Evolutionary conservation across 129 eudicot species (phyloP), one percentile per base, ranked within the genome.

Genomic region (Flaveria robusta): DNA sequence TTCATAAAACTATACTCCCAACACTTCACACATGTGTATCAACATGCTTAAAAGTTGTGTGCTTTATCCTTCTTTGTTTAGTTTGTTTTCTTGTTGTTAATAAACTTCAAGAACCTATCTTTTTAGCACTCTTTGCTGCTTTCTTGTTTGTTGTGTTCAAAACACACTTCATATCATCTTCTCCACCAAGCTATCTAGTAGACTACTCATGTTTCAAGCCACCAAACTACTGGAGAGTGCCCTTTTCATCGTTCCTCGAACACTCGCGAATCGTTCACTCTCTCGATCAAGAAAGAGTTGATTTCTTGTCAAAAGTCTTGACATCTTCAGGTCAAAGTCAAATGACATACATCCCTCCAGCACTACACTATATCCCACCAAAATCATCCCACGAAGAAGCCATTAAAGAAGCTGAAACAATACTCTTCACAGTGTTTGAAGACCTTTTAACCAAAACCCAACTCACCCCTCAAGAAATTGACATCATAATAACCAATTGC

Each of bases 131-230:
- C 2, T 26, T 73, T 29, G 70, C 65, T 51, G 9, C 42, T 50
- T 5, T 83, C 56, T 26, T 83, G 2, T 42, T 78, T 1, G 1
- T 82, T 20, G 3, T 72, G 41, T 19, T 72, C 2, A 73, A 75
- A 68, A 31, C 70, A 16, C 73, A 58, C 78, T 12, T 76, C 16
- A 45, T 67, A 45, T 81, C 69, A 1, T 45, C 88, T n/a, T 78
- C 84, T 16, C 81, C 88, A 14, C 7, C 37, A 42, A 76, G 87
- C 42, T 90, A 87, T 77, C 85, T 92, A 0, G 90, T 92, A 8
- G 93, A 92, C 56, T 89, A 86, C 79, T 87, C 96, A 2, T 92
- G 98, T 79, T 55, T 86, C 13, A 88, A 75, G 68, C 96, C 98
- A 13, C 98, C 96, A 74, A 79, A 76, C 72, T 77, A n/a, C 39